Evolutionary conservation across 192 early-diverging fungal species (phyloP).

Genomic region (Entophlyctis helioformis): DNA sequence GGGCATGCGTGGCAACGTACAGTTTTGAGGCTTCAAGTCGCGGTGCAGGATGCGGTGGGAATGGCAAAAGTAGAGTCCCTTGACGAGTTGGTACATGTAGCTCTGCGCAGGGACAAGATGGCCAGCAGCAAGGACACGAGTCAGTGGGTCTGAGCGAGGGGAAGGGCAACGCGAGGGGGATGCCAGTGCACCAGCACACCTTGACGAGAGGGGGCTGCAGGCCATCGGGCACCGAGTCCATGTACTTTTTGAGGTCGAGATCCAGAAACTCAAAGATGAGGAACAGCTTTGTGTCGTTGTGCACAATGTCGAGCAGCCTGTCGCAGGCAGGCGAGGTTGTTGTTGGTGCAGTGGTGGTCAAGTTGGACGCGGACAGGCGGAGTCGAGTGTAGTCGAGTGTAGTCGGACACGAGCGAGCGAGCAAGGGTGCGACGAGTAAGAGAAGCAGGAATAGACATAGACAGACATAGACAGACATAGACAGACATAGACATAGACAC

Average conservation of each 20-base stretch:
- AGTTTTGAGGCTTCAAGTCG: constrained; percentile 97
- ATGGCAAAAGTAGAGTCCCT: constrained; percentile 85
- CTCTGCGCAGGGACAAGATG: constrained; percentile 37
- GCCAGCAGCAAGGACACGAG: not conserved
- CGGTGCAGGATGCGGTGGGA: constrained; percentile 86
- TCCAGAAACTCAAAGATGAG: constrained; percentile 96
- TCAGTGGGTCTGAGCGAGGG: too few relatives aligned
- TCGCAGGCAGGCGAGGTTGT: not conserved
- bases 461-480: too few relatives aligned
- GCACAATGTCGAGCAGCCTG: constrained; percentile 81
- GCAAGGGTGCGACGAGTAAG: too few relatives aligned
- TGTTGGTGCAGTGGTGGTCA: too few relatives aligned
- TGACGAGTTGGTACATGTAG: constrained; percentile 81
- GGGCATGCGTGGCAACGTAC: constrained; percentile 6
- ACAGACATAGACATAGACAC: too few relatives aligned
- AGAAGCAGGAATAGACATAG: too few relatives aligned
- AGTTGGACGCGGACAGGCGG: too few relatives aligned
- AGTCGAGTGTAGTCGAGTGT: too few relatives aligned
- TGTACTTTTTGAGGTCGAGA: constrained; percentile 77
- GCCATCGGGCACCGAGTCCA: constrained; percentile 46
- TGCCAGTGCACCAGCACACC: too few relatives aligned
- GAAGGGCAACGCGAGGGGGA: too few relatives aligned
- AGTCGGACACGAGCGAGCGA: too few relatives aligned
- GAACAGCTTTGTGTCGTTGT: constrained; percentile 77
- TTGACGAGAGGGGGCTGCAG: constrained; percentile 50